Conservation (phyloP, 2,329 filamentous ascomycete genomes). For the Dothideomycetes sp. region DNA sequence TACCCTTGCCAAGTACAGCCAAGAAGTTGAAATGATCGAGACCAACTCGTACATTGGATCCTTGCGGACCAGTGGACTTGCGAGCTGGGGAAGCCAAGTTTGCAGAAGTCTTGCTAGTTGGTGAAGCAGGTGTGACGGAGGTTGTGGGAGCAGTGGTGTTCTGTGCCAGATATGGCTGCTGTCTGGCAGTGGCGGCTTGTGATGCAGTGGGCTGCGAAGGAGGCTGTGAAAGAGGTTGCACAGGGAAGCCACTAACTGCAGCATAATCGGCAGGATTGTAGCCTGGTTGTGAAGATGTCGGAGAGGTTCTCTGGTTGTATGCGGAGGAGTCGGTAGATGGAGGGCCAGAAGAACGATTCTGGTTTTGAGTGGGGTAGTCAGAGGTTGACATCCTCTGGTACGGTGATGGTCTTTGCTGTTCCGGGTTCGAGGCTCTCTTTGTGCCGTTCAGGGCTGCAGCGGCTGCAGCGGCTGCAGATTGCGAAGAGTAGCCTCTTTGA, state of each 20-base stretch:
- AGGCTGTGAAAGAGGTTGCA: slow-evolving; percentile 30
- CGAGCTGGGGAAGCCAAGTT: slow-evolving; percentile 57
- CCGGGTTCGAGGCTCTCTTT: slow-evolving; percentile 32
- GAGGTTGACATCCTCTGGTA: slow-evolving; percentile 33
- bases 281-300: slow-evolving; percentile 43
- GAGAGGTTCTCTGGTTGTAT: slow-evolving; percentile 12
- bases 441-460: slow-evolving; percentile 22
- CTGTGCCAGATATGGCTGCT: slow-evolving; percentile 42
- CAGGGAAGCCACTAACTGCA: slow-evolving; percentile 26
- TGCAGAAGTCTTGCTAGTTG: slow-evolving; percentile 7
- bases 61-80: slow-evolving; percentile 38
- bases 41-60: slow-evolving; percentile 76
- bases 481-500: slow-evolving; percentile 38
- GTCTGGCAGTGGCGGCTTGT: slow-evolving; percentile 23
- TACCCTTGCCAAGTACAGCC: slow-evolving; percentile 94
- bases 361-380: slow-evolving; percentile 25
- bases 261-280: slow-evolving; percentile 75
- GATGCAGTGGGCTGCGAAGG: slow-evolving; percentile 33
- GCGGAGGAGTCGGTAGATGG: slow-evolving; percentile 13
- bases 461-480: slow-evolving; percentile 37
- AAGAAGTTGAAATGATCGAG: slow-evolving; percentile 99
- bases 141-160: slow-evolving; percentile 28
- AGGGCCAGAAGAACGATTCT: slow-evolving; percentile 12
- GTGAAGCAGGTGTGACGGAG: slow-evolving; percentile 26
- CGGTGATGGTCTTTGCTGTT: slow-evolving; percentile 22